phyloP scores from a whole-genome alignment of 2,329 filamentous ascomycete genomes.

The Trichophaea hybrida region DNA sequence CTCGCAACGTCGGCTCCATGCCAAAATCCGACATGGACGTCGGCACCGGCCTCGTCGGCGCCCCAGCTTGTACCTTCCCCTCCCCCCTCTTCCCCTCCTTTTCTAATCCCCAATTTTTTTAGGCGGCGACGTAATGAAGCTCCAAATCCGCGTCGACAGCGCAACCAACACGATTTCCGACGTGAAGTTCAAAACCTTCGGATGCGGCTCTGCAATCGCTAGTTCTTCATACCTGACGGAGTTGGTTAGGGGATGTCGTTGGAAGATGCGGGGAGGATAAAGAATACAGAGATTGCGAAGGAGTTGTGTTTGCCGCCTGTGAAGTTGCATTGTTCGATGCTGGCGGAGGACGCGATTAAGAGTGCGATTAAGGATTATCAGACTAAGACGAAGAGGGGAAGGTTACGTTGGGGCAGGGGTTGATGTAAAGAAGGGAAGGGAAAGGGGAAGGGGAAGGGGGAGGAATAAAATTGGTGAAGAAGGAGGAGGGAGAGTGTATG shows the following conservation, averaged over 20 bases:
- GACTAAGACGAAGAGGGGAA: slow-evolving; percentile 51
- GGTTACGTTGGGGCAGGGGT: slow-evolving; percentile 21
- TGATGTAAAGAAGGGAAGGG: neutral
- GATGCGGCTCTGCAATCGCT: slow-evolving; percentile 86
- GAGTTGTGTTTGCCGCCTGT: slow-evolving; percentile 82
- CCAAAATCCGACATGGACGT: slow-evolving; percentile 67
- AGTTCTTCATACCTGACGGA: slow-evolving; percentile 90
- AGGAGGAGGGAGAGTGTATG: too few species aligned
- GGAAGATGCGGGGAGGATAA: slow-evolving; percentile 80
- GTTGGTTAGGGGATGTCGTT: slow-evolving; percentile 91
- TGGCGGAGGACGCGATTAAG: slow-evolving; percentile 86
- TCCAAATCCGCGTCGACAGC: slow-evolving; percentile 84
- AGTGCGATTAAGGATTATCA: slow-evolving; percentile 83
- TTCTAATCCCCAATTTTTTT: slow-evolving; percentile 4
- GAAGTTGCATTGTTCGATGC: slow-evolving; percentile 83
- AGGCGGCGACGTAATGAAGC: slow-evolving; percentile 76
- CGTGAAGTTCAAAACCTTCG: slow-evolving; percentile 97
- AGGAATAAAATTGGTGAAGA: neutral
- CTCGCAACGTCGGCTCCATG: slow-evolving; percentile 67
- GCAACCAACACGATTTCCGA: slow-evolving; percentile 78
- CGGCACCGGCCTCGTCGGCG: slow-evolving; percentile 78
- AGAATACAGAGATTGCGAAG: slow-evolving; percentile 97
- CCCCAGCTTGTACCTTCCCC: slow-evolving; percentile 50
- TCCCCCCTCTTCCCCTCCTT: neutral
- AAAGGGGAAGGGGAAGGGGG: neutral